Percentiles rank a stretch among this genome's conserved stretches.
Conservation (phyloP, 352 stramenopile species). For the Plasmopara muralis region DNA sequence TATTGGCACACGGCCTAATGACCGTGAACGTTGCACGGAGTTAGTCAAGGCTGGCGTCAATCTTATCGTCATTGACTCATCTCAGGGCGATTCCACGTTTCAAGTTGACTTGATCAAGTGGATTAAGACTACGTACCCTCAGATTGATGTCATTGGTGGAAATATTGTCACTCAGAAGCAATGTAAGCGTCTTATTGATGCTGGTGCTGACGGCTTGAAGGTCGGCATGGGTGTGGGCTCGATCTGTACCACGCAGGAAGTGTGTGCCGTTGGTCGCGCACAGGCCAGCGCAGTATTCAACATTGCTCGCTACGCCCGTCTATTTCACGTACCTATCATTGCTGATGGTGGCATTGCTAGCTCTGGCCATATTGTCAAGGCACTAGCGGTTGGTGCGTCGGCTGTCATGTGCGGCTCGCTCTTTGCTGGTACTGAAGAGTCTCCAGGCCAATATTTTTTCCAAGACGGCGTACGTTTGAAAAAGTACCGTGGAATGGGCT, state of each 20-base stretch:
- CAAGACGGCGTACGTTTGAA: slow-evolving; percentile 99
- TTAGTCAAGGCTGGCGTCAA: slow-evolving; percentile 95
- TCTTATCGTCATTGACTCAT: slow-evolving; percentile 99
- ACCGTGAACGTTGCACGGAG: slow-evolving; percentile 90
- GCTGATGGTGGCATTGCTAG: slow-evolving; percentile 98
- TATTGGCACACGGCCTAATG: slow-evolving; percentile 97
- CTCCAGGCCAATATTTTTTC: slow-evolving; percentile 99
- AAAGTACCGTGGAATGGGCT: slow-evolving; percentile 99
- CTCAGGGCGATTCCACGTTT: slow-evolving; percentile 96
- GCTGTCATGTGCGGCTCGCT: slow-evolving; percentile 99
- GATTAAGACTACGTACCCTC: slow-evolving; percentile 94
- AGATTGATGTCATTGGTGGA: slow-evolving; percentile 97
- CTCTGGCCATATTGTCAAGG: slow-evolving; percentile 99
- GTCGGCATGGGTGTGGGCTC: slow-evolving; percentile 99
- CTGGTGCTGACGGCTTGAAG: slow-evolving; percentile 97
- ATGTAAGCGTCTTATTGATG: slow-evolving; percentile 97
- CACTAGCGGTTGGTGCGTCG: slow-evolving; percentile 94
- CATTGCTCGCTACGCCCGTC: slow-evolving; percentile 91
- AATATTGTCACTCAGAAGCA: slow-evolving; percentile 99
- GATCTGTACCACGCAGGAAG: slow-evolving; percentile 99
- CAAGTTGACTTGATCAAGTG: slow-evolving; percentile 88
- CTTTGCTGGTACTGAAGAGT: slow-evolving; percentile 98
- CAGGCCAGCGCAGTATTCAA: slow-evolving; percentile 99
- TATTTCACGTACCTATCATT: slow-evolving; percentile 97
- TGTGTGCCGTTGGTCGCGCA: slow-evolving; percentile 96